Conservation (phyloP, 2,329 filamentous ascomycete species). For the Aspergillus caelatus region DNA sequence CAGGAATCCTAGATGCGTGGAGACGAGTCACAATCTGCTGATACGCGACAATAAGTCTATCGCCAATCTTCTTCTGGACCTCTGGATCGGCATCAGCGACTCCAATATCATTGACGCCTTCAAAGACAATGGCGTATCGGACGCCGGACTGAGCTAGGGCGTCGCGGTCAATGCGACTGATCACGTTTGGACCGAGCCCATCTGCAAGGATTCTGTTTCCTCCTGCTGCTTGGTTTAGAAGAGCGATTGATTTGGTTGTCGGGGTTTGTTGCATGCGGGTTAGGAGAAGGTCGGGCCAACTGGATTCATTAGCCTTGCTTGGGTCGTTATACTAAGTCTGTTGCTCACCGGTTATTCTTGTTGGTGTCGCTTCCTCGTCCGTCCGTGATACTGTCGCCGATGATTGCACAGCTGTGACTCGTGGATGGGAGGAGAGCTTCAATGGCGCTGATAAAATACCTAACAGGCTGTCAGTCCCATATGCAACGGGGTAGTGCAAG, state of each 20-base stretch:
- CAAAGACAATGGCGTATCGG: conserved; percentile 66
- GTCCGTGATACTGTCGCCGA: conserved; percentile 69
- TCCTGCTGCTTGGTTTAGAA: conserved; percentile 69
- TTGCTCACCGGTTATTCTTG: conserved; percentile 54
- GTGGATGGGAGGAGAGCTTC: conserved; percentile 56
- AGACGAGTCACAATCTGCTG: conserved; percentile 59
- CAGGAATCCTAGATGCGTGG: conserved; percentile 56
- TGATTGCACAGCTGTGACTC: conserved; percentile 53
- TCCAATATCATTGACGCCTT: conserved; percentile 72
- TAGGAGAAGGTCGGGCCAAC: conserved; percentile 63
- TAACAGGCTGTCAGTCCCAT: conserved; percentile 31
- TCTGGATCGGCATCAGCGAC: conserved; percentile 47
- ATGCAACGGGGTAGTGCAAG: neutral
- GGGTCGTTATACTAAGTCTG: too few relatives aligned
- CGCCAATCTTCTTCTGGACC: conserved; percentile 53
- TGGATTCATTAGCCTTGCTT: conserved; percentile 11
- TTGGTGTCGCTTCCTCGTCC: conserved; percentile 63
- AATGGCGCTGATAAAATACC: conserved; percentile 63
- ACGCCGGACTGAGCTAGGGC: conserved; percentile 61
- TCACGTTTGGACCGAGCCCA: conserved; percentile 63
- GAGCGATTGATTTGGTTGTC: conserved; percentile 53
- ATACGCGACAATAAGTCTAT: conserved; percentile 60
- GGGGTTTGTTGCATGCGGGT: conserved; percentile 53
- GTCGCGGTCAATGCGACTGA: conserved; percentile 66
- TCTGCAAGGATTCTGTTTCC: conserved; percentile 68